Evolutionary conservation across 2,329 filamentous ascomycete genomes (phyloP), one percentile per base, ranked within the genome.

Genomic region (Clonostachys solani): DNA sequence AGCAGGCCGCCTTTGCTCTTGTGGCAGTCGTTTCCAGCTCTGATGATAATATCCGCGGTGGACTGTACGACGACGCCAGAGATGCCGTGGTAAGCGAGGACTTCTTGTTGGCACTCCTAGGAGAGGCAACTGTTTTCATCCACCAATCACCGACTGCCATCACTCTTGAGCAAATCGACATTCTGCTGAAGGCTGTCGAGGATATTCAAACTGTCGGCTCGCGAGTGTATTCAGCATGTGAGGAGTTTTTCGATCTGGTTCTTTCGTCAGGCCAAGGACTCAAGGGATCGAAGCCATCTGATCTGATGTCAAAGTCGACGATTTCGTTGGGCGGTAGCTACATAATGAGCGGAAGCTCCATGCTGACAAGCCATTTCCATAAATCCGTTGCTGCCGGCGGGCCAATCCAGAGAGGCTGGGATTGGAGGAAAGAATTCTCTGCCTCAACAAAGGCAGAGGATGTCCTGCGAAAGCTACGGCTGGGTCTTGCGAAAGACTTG

Each of bases 11-110:
- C 0, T 75, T 80, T 40, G 86, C 89, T 2, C 73, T 97, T 44
- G 75, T 89, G 40, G 86, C 89, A n/a, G 86, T 95, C 49, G 87
- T 96, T 56, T 81, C 85, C 46, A 94, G 88, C 60, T 86, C 92
- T 3, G 87, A 89, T 48, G 91, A 96, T 64, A 92, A 89, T 61
- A 95, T 97, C 56, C 87, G 89, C 48, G 92, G 92, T 47, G 92
- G 92, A 2, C 74, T 96, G 3, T 95, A 91, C 62, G 92, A 97
- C 60, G 83, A 84, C 19, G 79, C 81, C 16, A 81, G 88, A 12
- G 87, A 92, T 59, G 84, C 89, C 1, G 89, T 95, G 7, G 87
- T 96, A 16, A 89, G 89, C 56, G 88, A 95, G 52, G 92, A 97
- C 57, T 92, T 92, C 45, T 68, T 97, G 18, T 74, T 96, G 9